These are phyloP conservation scores for Stereocaulon alpinum DNA, from an alignment of 495 filamentous ascomycete species.

Conservation along the genomic window DNA sequence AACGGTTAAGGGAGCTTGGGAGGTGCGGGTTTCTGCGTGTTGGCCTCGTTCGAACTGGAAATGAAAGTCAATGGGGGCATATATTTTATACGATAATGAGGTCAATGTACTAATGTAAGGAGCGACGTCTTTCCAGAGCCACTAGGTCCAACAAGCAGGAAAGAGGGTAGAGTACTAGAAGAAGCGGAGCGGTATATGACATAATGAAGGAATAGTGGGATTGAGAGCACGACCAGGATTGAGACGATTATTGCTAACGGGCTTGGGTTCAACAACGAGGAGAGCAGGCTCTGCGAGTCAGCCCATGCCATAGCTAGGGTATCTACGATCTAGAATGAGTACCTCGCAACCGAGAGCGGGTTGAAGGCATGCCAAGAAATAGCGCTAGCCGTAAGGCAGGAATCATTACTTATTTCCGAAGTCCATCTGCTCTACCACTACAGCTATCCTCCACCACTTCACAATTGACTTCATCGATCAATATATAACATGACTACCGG, in stretches of 20 bases:
- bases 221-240: constrained; percentile 54
- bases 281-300: constrained; percentile 19
- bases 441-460: neutral
- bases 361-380: no score
- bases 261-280: constrained; percentile 19
- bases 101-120: constrained; percentile 54
- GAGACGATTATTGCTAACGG: constrained; percentile 50
- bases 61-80: neutral
- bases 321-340: no score
- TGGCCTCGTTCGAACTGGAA: constrained; percentile 20
- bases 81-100: constrained; percentile 5
- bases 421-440: neutral
- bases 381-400: no score
- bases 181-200: constrained; percentile 57
- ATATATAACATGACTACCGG: neutral
- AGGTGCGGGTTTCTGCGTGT: constrained; percentile 56
- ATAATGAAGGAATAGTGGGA: constrained; percentile 70
- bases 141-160: constrained; percentile 76
- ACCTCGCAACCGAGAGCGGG: no score
- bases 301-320: constrained; percentile 16
- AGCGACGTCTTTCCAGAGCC: constrained; percentile 84
- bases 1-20: constrained; percentile 61
- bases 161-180: constrained; percentile 61
- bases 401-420: no score
- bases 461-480: neutral